Evolutionary conservation across 768 basidiomycete species (phyloP).

Genomic region (Suillus alpinus): DNA sequence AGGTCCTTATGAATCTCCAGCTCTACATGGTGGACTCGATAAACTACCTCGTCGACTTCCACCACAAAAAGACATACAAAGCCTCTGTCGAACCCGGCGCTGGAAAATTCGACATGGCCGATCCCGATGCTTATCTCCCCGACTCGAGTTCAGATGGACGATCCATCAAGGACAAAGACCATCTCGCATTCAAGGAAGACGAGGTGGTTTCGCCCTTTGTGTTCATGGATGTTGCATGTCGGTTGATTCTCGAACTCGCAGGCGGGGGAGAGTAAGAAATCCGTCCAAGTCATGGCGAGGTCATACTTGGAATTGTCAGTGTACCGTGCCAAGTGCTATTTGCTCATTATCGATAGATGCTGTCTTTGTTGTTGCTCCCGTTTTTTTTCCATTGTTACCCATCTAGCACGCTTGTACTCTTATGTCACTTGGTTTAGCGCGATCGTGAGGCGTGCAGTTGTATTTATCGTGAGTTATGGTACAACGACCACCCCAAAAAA

Average conservation of each 20-base stretch:
- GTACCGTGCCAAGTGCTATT: slow-evolving; percentile 5
- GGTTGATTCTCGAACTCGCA: slow-evolving; percentile 91
- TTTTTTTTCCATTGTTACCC: slow-evolving; percentile 1
- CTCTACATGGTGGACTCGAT: slow-evolving; percentile 94
- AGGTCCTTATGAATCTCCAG: slow-evolving; percentile 97
- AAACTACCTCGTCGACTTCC: slow-evolving; percentile 98
- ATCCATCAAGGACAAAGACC: slow-evolving; percentile 53
- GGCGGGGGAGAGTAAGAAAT: slow-evolving; percentile 48
- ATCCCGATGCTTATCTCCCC: slow-evolving; percentile 29
- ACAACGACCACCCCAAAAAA: background rate
- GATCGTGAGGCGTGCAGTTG: background rate
- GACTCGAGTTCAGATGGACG: slow-evolving; percentile 57
- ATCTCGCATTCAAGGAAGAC: slow-evolving; percentile 43
- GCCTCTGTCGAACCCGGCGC: slow-evolving; percentile 67
- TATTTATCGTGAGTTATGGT: background rate
- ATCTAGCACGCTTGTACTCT: slow-evolving; percentile 7
- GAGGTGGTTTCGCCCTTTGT: slow-evolving; percentile 84
- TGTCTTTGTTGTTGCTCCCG: slow-evolving; percentile 6
- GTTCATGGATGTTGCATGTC: slow-evolving; percentile 95
- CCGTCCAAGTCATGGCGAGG: background rate
- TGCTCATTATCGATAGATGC: slow-evolving; percentile 8
- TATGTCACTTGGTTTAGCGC: slow-evolving; percentile 7
- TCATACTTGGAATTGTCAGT: background rate
- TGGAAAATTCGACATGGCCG: slow-evolving; percentile 66
- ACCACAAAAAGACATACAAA: slow-evolving; percentile 92